These are phyloP conservation scores for Populus simonii DNA, from an alignment of 345 rosid genomes.

Conservation along the genomic window DNA sequence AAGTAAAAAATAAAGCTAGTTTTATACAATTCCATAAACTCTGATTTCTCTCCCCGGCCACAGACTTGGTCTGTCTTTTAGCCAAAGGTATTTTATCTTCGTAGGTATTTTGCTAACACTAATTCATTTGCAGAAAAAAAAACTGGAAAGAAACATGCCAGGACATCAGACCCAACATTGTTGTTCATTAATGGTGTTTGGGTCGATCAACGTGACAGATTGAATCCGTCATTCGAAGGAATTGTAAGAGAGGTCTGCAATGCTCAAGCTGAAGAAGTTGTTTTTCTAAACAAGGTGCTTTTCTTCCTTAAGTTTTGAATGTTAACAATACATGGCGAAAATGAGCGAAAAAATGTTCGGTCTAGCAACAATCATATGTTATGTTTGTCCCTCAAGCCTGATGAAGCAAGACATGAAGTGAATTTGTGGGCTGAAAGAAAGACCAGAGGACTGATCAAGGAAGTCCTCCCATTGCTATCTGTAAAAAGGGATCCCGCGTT, in stretches of 20 bases:
- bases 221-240: slow-evolving; percentile 12
- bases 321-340: too few relatives aligned
- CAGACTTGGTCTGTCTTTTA: not conserved
- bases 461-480: not conserved
- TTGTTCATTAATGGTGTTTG: slow-evolving; percentile 1
- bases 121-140: too few relatives aligned
- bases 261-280: slow-evolving; percentile 3
- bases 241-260: slow-evolving; percentile 1
- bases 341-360: too few relatives aligned
- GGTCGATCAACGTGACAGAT: not conserved
- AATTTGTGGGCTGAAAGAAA: not conserved
- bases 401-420: not conserved
- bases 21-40: not conserved
- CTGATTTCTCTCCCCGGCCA: not conserved
- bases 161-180: not conserved
- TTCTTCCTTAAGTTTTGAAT: not conserved
- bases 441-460: slow-evolving; percentile 8
- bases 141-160: too few relatives aligned
- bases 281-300: not conserved
- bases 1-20: not conserved
- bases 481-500: not conserved
- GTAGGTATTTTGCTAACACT: too few relatives aligned
- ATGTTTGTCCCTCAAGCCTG: not conserved
- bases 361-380: too few relatives aligned
- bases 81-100: not conserved